A percentile compares a stretch with the other conserved stretches of the same genome.
These are phyloP conservation scores for Chrysanthemum lavandulifolium DNA, from an alignment of 129 eudicot species.

Conservation along the genomic window DNA sequence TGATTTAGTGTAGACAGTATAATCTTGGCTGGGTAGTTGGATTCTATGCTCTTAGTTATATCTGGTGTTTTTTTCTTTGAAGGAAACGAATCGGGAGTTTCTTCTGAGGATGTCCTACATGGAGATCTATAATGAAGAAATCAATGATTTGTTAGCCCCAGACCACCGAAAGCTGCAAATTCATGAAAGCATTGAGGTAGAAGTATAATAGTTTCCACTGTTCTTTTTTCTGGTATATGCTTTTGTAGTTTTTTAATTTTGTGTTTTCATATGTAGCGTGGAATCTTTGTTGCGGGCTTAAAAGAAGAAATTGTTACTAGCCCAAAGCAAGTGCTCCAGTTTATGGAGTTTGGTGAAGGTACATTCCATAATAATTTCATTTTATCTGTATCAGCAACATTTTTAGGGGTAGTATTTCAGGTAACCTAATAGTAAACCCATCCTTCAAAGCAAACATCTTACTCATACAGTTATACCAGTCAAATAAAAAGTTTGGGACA, in stretches of 20 bases:
- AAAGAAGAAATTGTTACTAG: constrained; percentile 94
- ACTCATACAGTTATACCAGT: neutral
- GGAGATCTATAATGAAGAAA: constrained; percentile 98
- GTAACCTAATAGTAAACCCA: neutral
- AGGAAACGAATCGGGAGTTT: constrained; percentile 85
- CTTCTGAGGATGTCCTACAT: constrained; percentile 94
- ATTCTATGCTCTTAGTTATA: too few relatives aligned
- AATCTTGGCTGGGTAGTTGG: too few relatives aligned
- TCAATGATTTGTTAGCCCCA: constrained; percentile 90
- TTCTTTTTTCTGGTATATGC: neutral
- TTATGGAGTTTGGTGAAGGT: constrained; percentile 97
- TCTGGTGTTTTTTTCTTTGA: neutral
- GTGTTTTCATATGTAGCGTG: constrained; percentile 52
- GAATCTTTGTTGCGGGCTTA: constrained; percentile 95
- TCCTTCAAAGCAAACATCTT: constrained; percentile 14
- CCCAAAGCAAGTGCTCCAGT: constrained; percentile 82
- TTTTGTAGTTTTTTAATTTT: neutral
- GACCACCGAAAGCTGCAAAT: constrained; percentile 89
- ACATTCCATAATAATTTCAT: constrained; percentile 14
- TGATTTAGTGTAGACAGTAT: too few relatives aligned
- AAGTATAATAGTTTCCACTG: neutral
- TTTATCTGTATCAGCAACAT: neutral
- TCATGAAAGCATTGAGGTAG: constrained; percentile 93
- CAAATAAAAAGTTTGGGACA: neutral
- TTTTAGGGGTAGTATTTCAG: neutral